These are phyloP conservation scores for Combretum micranthum DNA, from an alignment of 345 rosid species.

Conservation along the genomic window DNA sequence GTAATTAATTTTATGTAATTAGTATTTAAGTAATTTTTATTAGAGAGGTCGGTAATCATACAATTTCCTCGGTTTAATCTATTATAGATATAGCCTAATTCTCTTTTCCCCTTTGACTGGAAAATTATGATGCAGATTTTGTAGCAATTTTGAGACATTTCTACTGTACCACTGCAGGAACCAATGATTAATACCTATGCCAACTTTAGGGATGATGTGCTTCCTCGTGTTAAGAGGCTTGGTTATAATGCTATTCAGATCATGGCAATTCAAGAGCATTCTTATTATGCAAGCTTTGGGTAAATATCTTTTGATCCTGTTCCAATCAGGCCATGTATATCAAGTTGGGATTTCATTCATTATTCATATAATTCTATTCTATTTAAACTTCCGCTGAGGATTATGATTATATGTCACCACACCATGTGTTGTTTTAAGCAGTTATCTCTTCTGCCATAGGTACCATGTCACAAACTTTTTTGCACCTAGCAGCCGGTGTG, in stretches of 20 bases:
- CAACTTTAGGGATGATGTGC: slow-evolving; percentile 89
- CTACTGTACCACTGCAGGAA: slow-evolving; percentile 49
- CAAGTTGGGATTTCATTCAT: neutral
- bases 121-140: neutral
- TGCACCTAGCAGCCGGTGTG: slow-evolving; percentile 97
- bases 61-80: too few relatives aligned
- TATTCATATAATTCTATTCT: neutral
- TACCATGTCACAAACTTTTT: slow-evolving; percentile 93
- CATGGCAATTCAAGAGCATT: slow-evolving; percentile 98
- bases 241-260: slow-evolving; percentile 97
- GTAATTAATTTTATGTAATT: too few relatives aligned
- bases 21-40: too few relatives aligned
- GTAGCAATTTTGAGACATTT: slow-evolving; percentile 8
- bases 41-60: too few relatives aligned
- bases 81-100: too few relatives aligned
- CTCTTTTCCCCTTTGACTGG: neutral
- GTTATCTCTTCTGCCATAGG: slow-evolving; percentile 44
- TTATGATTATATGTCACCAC: too few relatives aligned
- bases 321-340: neutral
- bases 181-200: slow-evolving; percentile 77
- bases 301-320: slow-evolving; percentile 21
- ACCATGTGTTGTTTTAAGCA: neutral
- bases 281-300: slow-evolving; percentile 99
- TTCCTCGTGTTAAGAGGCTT: slow-evolving; percentile 88
- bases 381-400: neutral